Percentiles rank a stretch among this genome's conserved stretches.
These are phyloP conservation scores for Mrakia blollopis DNA, from an alignment of 768 basidiomycete genomes.

Conservation along the genomic window DNA sequence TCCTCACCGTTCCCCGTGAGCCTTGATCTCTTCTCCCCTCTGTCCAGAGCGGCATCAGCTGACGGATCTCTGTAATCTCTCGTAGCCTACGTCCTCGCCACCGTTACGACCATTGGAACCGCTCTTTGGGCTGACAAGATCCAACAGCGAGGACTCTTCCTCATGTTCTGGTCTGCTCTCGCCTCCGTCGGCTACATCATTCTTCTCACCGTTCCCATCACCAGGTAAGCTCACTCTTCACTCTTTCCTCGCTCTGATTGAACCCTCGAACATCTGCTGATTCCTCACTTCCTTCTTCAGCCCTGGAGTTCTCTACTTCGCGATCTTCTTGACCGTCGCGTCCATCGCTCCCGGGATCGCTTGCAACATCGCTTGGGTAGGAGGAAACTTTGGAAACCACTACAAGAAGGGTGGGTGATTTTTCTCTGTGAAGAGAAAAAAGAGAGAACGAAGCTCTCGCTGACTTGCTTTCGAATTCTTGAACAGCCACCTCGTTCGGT, in stretches of 20 bases:
- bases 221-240: not conserved
- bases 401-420: conserved; percentile 34
- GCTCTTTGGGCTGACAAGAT: conserved; percentile 44
- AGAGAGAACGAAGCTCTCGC: not conserved
- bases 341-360: conserved; percentile 44
- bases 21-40: not conserved
- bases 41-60: not conserved
- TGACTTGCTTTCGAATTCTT: not conserved
- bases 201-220: conserved; percentile 37
- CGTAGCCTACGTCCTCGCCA: conserved; percentile 47
- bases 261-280: not conserved
- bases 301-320: conserved; percentile 42
- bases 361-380: conserved; percentile 43
- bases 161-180: conserved; percentile 38
- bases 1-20: conserved; percentile 36
- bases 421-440: not conserved
- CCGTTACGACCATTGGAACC: conserved; percentile 46
- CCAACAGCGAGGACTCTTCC: conserved; percentile 44
- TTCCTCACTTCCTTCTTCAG: conserved; percentile 20
- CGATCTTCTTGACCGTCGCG: conserved; percentile 42
- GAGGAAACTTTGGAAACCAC: conserved; percentile 41
- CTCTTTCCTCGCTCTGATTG: too few relatives aligned
- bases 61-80: conserved; percentile 8
- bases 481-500: conserved; percentile 41
- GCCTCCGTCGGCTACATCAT: conserved; percentile 43